phyloP scores from a whole-genome alignment of 1,284 basidiomycete species.

The Ustilago esculenta region DNA sequence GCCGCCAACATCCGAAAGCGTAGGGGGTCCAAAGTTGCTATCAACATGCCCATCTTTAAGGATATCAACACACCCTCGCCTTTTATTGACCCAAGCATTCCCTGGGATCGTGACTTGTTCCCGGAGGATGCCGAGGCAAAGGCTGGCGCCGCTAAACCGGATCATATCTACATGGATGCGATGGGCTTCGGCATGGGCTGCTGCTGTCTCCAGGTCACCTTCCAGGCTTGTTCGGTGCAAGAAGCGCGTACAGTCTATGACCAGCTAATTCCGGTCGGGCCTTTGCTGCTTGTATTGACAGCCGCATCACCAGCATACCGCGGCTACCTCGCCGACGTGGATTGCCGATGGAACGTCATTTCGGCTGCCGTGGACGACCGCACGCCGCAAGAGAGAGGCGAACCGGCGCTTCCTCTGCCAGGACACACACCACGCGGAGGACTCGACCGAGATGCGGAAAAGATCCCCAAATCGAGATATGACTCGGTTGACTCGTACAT shows the following conservation, averaged over 20 bases:
- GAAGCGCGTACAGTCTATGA: constrained; percentile 95
- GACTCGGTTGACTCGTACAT: constrained; percentile 95
- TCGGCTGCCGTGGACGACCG: constrained; percentile 96
- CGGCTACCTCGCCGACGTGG: constrained; percentile 93
- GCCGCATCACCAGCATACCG: constrained; percentile 94
- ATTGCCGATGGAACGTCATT: constrained; percentile 98
- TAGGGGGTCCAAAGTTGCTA: constrained; percentile 90
- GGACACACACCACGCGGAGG: constrained; percentile 36
- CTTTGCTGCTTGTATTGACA: constrained; percentile 93
- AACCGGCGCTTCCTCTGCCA: constrained; percentile 68
- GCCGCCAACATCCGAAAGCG: constrained; percentile 93
- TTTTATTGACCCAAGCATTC: constrained; percentile 89
- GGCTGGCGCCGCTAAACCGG: constrained; percentile 79
- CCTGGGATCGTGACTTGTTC: constrained; percentile 81
- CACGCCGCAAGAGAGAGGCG: constrained; percentile 89
- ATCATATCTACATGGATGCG: constrained; percentile 98
- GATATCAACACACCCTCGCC: constrained; percentile 87
- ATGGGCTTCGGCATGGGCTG: constrained; percentile 99
- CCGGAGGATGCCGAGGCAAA: constrained; percentile 87
- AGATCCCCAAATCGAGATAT: constrained; percentile 94
- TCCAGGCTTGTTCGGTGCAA: constrained; percentile 91
- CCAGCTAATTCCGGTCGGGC: constrained; percentile 89
- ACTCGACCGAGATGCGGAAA: constrained; percentile 50
- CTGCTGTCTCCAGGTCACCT: constrained; percentile 96
- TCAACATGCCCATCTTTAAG: constrained; percentile 92